Evolutionary conservation across 108 stramenopile species (phyloP), one percentile per base, ranked within the genome.

Genomic region (Parietichytrium sp.): DNA sequence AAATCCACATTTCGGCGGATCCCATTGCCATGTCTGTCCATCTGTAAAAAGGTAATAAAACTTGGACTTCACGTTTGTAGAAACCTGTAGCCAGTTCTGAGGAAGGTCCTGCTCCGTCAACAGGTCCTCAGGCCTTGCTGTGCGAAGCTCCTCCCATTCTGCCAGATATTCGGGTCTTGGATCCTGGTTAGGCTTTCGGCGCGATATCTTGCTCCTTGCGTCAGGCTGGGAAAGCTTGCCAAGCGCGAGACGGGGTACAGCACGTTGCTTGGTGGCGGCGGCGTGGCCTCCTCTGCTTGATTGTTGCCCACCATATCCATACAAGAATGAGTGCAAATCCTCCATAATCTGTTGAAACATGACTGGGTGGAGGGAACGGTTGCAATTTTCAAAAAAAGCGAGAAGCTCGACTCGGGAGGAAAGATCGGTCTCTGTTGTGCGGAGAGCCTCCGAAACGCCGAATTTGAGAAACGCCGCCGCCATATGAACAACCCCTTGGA

Each of bases 321-420:
- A 42, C 61, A 72, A 72, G 25, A 72, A 42, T 72, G 61, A 6
- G 61, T 72, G 1, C 36, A 72, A 33, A 72, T 72, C 8, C 38
- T 72, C 61, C 36, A 45, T 25, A 72, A n/a, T 42, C 61, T 45
- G 38, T 72, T 72, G 42, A 72, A 33, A 3, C 20, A 72, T n/a
- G 45, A 42, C 42, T 45, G 42, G 42, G 38, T 42, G n/a, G 61
- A 42, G n/a, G n/a, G n/a, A n/a, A n/a, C n/a, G n/a, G n/a, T n/a
- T n/a, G n/a, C n/a, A n/a, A n/a, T n/a, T n/a, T n/a, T n/a, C n/a
- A n/a, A n/a, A n/a, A n/a, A n/a, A n/a, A n/a, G n/a, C n/a, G n/a
- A n/a, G n/a, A n/a, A n/a, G n/a, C n/a, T n/a, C n/a, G n/a, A n/a
- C n/a, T n/a, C n/a, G n/a, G n/a, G n/a, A n/a, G n/a, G n/a, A n/a